These are phyloP conservation scores for Trametes punicea DNA, from an alignment of 768 basidiomycete genomes.

Conservation along the genomic window DNA sequence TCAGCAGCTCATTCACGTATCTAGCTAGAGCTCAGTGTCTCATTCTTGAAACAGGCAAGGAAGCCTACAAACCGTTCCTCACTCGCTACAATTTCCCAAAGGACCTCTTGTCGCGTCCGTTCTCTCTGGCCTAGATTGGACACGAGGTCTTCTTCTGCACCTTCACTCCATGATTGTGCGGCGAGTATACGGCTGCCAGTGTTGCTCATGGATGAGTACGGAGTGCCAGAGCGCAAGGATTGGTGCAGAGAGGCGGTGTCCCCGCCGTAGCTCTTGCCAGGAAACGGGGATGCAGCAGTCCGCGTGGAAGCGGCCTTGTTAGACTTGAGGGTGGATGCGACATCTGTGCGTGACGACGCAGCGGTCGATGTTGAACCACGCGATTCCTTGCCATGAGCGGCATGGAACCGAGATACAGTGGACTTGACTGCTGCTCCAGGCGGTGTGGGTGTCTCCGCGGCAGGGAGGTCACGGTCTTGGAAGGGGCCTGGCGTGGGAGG, in stretches of 20 bases:
- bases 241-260: slow-evolving; percentile 52
- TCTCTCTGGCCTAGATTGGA: slow-evolving; percentile 91
- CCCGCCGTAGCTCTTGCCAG: slow-evolving; percentile 41
- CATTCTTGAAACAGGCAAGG: slow-evolving; percentile 1
- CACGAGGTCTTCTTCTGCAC: slow-evolving; percentile 91
- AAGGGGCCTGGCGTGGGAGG: slow-evolving; percentile 61
- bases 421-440: slow-evolving; percentile 49
- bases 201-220: slow-evolving; percentile 75
- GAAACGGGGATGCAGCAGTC: slow-evolving; percentile 59
- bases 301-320: slow-evolving; percentile 58
- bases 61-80: slow-evolving; percentile 74
- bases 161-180: slow-evolving; percentile 88
- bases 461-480: slow-evolving; percentile 49
- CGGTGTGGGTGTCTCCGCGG: slow-evolving; percentile 38
- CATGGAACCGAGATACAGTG: slow-evolving; percentile 74
- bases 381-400: slow-evolving; percentile 64
- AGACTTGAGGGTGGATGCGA: slow-evolving; percentile 41
- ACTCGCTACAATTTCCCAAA: slow-evolving; percentile 95
- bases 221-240: slow-evolving; percentile 77
- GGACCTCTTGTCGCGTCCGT: slow-evolving; percentile 91
- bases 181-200: slow-evolving; percentile 69
- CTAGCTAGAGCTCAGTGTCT: slow-evolving; percentile 39
- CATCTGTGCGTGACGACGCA: slow-evolving; percentile 64
- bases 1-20: slow-evolving; percentile 87
- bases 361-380: slow-evolving; percentile 65